Evolutionary conservation across 768 basidiomycete genomes (phyloP).

Genomic region (Lentinula boryana): DNA sequence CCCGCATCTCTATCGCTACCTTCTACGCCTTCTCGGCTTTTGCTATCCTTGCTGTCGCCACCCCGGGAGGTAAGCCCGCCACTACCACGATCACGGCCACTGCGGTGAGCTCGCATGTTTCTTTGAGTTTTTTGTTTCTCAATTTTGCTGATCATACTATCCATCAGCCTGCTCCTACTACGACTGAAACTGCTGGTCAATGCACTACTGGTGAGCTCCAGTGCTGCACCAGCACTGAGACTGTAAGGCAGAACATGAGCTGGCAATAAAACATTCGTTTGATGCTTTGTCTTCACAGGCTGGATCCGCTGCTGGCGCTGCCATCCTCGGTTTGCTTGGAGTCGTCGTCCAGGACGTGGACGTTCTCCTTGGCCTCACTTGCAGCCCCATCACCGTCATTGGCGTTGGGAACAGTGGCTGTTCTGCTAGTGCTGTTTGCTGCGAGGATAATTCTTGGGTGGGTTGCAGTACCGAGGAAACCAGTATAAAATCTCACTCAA

Average conservation of each 20-base stretch:
- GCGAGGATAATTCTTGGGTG: not conserved
- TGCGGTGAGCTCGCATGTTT: not conserved
- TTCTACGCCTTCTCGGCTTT: not conserved
- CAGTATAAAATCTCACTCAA: not conserved
- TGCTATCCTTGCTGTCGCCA: not conserved
- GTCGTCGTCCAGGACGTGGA: conserved; percentile 1
- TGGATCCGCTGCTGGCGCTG: not conserved
- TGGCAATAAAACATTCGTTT: not conserved
- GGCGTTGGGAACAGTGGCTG: not conserved
- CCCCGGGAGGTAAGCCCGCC: not conserved
- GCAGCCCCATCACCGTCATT: conserved; percentile 7
- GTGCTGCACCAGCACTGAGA: not conserved
- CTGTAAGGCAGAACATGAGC: not conserved
- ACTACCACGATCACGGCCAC: not conserved
- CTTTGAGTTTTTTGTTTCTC: not conserved
- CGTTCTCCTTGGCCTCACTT: conserved; percentile 2
- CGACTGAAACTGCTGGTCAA: not conserved
- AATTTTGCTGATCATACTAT: not conserved
- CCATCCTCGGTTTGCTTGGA: conserved; percentile 2
- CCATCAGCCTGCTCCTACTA: not conserved
- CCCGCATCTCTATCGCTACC: not conserved
- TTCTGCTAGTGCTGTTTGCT: not conserved
- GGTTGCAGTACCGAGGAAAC: not conserved
- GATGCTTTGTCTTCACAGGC: not conserved
- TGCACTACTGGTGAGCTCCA: not conserved